Percentiles rank a stretch among this genome's conserved stretches.
Evolutionary conservation across 805 yeast species (phyloP).

Genomic region (Metschnikowia anglica): DNA sequence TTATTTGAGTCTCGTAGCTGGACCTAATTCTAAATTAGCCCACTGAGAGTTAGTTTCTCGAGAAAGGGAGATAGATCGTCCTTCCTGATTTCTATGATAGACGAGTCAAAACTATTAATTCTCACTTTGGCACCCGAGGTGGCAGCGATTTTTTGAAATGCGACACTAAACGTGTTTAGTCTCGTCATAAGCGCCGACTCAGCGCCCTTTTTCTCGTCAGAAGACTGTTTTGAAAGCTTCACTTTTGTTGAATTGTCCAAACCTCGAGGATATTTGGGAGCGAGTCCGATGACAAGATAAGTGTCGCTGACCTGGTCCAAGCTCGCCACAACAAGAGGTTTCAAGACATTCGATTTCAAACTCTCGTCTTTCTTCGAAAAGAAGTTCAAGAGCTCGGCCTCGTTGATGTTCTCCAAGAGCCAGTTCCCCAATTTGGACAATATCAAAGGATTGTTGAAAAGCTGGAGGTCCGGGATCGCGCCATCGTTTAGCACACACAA

Average conservation of each 20-base stretch:
- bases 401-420: slow-evolving; percentile 88
- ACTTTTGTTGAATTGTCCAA: slow-evolving; percentile 37
- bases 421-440: slow-evolving; percentile 82
- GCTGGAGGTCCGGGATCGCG: slow-evolving; percentile 64
- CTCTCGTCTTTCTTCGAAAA: slow-evolving; percentile 33
- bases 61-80: slow-evolving; percentile 87
- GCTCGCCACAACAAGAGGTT: slow-evolving; percentile 86
- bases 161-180: slow-evolving; percentile 81
- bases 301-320: slow-evolving; percentile 71
- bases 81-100: slow-evolving; percentile 84
- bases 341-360: slow-evolving; percentile 33
- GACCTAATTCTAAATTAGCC: slow-evolving; percentile 34
- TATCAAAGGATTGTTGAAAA: slow-evolving; percentile 85
- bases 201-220: slow-evolving; percentile 18
- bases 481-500: slow-evolving; percentile 86
- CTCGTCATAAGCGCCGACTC: slow-evolving; percentile 45
- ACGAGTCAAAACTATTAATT: slow-evolving; percentile 92
- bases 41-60: slow-evolving; percentile 78
- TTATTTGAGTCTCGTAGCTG: too few species aligned
- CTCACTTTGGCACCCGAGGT: slow-evolving; percentile 84
- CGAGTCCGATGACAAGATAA: slow-evolving; percentile 84
- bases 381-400: slow-evolving; percentile 49
- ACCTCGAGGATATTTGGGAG: slow-evolving; percentile 70
- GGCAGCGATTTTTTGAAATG: slow-evolving; percentile 84
- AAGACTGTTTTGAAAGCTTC: slow-evolving; percentile 26